These are phyloP conservation scores for Soucietia sequanensis DNA, from an alignment of 805 yeast species.

Conservation along the genomic window DNA sequence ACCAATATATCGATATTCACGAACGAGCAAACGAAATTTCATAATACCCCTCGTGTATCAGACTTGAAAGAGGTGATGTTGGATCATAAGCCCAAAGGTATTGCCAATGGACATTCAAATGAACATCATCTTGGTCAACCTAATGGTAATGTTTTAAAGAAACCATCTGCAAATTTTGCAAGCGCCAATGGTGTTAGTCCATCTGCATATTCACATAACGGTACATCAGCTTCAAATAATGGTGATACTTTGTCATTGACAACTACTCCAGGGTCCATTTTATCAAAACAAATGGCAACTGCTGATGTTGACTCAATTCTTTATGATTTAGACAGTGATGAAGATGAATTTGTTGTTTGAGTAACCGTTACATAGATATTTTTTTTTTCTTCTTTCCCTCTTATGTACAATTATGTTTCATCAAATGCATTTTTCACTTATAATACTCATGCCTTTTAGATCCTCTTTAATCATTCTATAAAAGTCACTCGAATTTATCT, in stretches of 20 bases:
- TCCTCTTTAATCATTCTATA: too few species aligned
- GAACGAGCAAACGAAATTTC: slow-evolving; percentile 10
- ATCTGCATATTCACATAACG: background rate
- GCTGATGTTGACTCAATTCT: slow-evolving; percentile 35
- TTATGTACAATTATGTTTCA: too few species aligned
- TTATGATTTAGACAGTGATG: slow-evolving; percentile 33
- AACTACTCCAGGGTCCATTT: slow-evolving; percentile 22
- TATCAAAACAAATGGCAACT: slow-evolving; percentile 29
- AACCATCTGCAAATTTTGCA: background rate
- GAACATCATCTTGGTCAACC: background rate
- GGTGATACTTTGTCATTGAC: background rate
- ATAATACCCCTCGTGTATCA: slow-evolving; percentile 30
- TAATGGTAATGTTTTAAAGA: background rate
- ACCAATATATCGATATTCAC: slow-evolving; percentile 17
- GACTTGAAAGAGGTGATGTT: slow-evolving; percentile 33
- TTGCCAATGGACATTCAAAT: background rate
- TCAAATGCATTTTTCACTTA: too few species aligned
- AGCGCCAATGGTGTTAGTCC: background rate
- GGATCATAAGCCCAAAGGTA: background rate
- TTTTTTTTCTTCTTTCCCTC: too few species aligned
- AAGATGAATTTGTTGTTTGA: slow-evolving; percentile 28
- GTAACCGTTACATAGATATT: too few species aligned
- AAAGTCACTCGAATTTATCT: too few species aligned
- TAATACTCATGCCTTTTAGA: too few species aligned
- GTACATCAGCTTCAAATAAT: background rate